A percentile compares a stretch with the other conserved stretches of the same genome.
Conservation (phyloP, 164 flowering plant genomes). For the Tinospora cordifolia region DNA sequence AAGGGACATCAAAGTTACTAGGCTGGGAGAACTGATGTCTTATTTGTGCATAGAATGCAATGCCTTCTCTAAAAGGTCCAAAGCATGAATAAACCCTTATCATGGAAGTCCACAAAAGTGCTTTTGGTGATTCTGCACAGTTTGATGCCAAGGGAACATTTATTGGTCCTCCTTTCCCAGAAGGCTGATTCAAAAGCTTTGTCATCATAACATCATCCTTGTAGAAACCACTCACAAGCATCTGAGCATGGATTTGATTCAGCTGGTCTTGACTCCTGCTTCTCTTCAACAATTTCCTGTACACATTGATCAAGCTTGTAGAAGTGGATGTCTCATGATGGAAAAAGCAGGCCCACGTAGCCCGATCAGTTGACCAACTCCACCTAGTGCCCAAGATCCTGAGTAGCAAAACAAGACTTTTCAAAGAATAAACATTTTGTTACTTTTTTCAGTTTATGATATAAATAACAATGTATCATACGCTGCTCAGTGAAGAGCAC, state of each 20-base stretch:
- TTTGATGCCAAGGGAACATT: slow-evolving; percentile 8
- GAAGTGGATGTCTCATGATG: slow-evolving; percentile 2
- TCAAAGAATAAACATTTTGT: neutral
- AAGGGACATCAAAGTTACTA: slow-evolving; percentile 7
- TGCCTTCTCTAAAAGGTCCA: slow-evolving; percentile 11
- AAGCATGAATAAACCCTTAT: slow-evolving; percentile 8
- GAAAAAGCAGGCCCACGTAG: neutral
- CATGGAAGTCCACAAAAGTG: slow-evolving; percentile 13
- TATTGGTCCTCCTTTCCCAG: neutral
- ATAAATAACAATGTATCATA: neutral
- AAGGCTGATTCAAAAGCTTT: slow-evolving; percentile 8
- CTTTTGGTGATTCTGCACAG: slow-evolving; percentile 7
- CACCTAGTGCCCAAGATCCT: slow-evolving; percentile 8
- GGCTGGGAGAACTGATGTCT: slow-evolving; percentile 3
- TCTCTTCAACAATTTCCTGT: slow-evolving; percentile 6
- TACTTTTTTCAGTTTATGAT: slow-evolving; percentile 4
- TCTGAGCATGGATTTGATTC: slow-evolving; percentile 16
- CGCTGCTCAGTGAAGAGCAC: neutral
- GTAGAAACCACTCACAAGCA: slow-evolving; percentile 14
- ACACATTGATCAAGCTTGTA: neutral
- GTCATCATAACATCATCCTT: slow-evolving; percentile 3
- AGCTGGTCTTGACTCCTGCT: neutral
- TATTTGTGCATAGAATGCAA: slow-evolving; percentile 12
- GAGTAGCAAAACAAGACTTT: neutral
- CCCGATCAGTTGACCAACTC: slow-evolving; percentile 3